Percentiles rank a stretch among this genome's conserved stretches.
These are phyloP conservation scores for Lanmaoa rubissima DNA, from an alignment of 768 basidiomycete genomes.

Conservation along the genomic window DNA sequence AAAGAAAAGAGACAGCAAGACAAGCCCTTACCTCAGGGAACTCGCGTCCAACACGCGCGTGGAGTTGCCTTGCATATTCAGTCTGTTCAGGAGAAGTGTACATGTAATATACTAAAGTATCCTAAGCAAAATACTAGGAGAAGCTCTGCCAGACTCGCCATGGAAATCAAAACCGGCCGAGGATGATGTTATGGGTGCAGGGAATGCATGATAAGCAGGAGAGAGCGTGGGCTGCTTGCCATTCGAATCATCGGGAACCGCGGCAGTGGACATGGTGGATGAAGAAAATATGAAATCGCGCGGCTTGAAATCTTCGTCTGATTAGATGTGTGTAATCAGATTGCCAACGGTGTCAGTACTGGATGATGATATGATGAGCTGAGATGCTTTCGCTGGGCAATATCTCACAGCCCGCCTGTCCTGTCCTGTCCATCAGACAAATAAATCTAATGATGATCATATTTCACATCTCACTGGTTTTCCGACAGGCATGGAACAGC, in stretches of 20 bases:
- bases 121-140: neutral
- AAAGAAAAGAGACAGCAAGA: neutral
- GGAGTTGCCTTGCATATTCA: constrained; percentile 51
- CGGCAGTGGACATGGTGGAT: neutral
- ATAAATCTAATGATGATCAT: neutral
- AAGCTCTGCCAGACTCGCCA: constrained; percentile 37
- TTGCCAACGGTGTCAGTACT: too few species aligned
- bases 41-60: constrained; percentile 58
- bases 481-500: neutral
- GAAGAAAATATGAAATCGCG: neutral
- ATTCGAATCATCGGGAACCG: neutral
- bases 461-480: neutral
- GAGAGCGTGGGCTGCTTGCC: constrained; percentile 36
- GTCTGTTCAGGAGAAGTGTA: constrained; percentile 41
- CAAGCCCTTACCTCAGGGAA: constrained; percentile 59
- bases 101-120: constrained; percentile 58
- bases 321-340: too few species aligned
- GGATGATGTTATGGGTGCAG: constrained; percentile 48
- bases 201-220: constrained; percentile 51
- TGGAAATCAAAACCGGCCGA: constrained; percentile 75
- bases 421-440: neutral
- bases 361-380: too few species aligned
- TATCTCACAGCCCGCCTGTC: too few species aligned
- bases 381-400: too few species aligned
- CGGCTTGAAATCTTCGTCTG: neutral